A percentile compares a stretch with the other conserved stretches of the same genome.
These are phyloP conservation scores for Phytophthora pisi DNA, from an alignment of 352 stramenopile species.

Conservation along the genomic window DNA sequence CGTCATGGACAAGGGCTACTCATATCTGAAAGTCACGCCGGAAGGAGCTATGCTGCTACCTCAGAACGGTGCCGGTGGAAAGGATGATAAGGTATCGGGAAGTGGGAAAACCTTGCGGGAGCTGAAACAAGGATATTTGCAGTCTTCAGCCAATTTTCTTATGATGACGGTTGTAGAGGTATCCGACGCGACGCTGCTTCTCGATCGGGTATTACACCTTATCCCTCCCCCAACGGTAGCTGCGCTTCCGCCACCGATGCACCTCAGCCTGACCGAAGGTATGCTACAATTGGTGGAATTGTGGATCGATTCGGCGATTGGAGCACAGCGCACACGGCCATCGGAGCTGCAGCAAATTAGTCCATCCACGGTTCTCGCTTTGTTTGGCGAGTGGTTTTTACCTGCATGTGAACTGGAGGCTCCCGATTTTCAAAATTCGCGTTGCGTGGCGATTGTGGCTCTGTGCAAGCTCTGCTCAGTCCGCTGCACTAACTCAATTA, in stretches of 20 bases:
- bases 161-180: slow-evolving; percentile 64
- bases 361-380: slow-evolving; percentile 79
- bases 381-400: slow-evolving; percentile 89
- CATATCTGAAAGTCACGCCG: slow-evolving; percentile 64
- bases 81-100: slow-evolving; percentile 30
- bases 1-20: slow-evolving; percentile 78
- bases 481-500: slow-evolving; percentile 65
- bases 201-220: slow-evolving; percentile 83
- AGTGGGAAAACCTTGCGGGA: slow-evolving; percentile 60
- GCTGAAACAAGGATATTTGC: slow-evolving; percentile 69
- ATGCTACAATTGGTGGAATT: slow-evolving; percentile 77
- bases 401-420: slow-evolving; percentile 80
- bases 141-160: slow-evolving; percentile 74
- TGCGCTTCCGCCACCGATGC: slow-evolving; percentile 64
- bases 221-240: slow-evolving; percentile 74
- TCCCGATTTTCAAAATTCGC: slow-evolving; percentile 75
- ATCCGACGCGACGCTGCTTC: slow-evolving; percentile 68
- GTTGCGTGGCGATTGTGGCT: slow-evolving; percentile 78
- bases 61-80: slow-evolving; percentile 31
- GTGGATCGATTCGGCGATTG: slow-evolving; percentile 85
- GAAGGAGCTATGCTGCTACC: slow-evolving; percentile 66
- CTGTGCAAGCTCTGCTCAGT: slow-evolving; percentile 81
- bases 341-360: slow-evolving; percentile 75
- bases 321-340: slow-evolving; percentile 51
- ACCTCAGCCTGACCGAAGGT: slow-evolving; percentile 77